A percentile compares a stretch with the other conserved stretches of the same genome.
These are phyloP conservation scores for Heliosperma pusillum DNA, from an alignment of 148 eudicot species.

Conservation along the genomic window DNA sequence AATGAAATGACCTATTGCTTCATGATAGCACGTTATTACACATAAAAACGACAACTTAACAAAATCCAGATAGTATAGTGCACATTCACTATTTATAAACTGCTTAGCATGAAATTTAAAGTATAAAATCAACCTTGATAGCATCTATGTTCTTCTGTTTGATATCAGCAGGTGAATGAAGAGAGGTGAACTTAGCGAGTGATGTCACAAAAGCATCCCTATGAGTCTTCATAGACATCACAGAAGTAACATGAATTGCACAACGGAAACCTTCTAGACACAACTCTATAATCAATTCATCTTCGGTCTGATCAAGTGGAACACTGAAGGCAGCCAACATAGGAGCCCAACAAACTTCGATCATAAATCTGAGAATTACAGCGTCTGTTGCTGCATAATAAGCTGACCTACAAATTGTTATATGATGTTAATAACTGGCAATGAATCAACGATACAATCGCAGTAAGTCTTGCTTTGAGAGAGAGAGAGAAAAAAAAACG, in stretches of 20 bases:
- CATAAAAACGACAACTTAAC: background rate
- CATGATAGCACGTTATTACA: background rate
- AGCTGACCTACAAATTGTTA: constrained; percentile 79
- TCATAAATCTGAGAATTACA: constrained; percentile 91
- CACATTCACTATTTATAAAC: background rate
- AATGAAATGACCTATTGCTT: background rate
- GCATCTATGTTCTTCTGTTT: constrained; percentile 91
- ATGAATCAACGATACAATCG: background rate
- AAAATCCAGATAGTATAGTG: background rate
- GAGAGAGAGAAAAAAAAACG: background rate
- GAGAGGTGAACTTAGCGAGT: constrained; percentile 80
- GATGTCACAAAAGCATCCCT: constrained; percentile 92
- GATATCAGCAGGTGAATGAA: constrained; percentile 92
- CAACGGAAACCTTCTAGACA: constrained; percentile 89
- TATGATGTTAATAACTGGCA: constrained; percentile 26
- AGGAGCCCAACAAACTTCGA: constrained; percentile 99
- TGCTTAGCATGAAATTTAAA: background rate
- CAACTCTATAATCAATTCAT: constrained; percentile 61
- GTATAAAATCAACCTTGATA: constrained; percentile 65
- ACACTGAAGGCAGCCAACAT: constrained; percentile 99
- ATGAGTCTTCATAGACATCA: constrained; percentile 98
- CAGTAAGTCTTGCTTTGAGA: background rate
- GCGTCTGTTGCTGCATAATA: constrained; percentile 98
- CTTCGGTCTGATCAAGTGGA: constrained; percentile 98
- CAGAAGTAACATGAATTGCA: constrained; percentile 97